Base-by-base conservation (phyloP, 352 stramenopile genomes). In the Pythium sukuiense region DNA sequence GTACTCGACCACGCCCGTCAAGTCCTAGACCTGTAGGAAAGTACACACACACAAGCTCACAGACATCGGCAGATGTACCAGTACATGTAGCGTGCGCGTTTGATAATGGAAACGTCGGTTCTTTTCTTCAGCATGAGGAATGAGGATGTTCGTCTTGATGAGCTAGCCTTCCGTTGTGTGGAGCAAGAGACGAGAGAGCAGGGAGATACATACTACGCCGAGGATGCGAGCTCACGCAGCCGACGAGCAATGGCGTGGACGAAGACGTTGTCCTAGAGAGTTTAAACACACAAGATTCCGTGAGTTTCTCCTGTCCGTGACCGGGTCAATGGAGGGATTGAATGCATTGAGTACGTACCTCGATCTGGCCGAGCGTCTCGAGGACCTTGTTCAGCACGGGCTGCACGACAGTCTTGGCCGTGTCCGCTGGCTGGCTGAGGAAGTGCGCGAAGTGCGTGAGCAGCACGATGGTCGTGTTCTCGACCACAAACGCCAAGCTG, bases 381-480 rank as follows among this genome's bases (percentile, higher is more conserved):
- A 91, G 78, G 58, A 90, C 80, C 78, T 91, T 86, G 67, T 69
- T 70, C n/a, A 91, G 73, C 67, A 83, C 76, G 16, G 85, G 78
- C 53, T 88, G 76, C 11, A 91, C 69, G 2, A 69, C 52, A 55
- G 24, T 62, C 61, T 72, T 69, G 46, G 72, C 64, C 2, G 67
- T 59, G 46, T 85, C 76, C 27, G 72, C 35, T 14, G 27, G 55
- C 41, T 79, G 69, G 20, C 57, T 59, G 41, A 85, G 37, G 66
- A 86, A 92, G 72, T 93, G 86, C 26, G 72, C 63, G 32, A 92
- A 86, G 68, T 95, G 86, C 27, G 87, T 73, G 53, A 88, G 49
- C 49, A 93, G 72, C 58, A 92, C 73, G 20, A 90, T 77, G 16
- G 83, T 71, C 76, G 89, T 87, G 72, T 92, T 92, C 75, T 95